Evolutionary conservation across 345 rosid species (phyloP), one percentile per base, ranked within the genome.

Genomic region (Kernera saxatilis): DNA sequence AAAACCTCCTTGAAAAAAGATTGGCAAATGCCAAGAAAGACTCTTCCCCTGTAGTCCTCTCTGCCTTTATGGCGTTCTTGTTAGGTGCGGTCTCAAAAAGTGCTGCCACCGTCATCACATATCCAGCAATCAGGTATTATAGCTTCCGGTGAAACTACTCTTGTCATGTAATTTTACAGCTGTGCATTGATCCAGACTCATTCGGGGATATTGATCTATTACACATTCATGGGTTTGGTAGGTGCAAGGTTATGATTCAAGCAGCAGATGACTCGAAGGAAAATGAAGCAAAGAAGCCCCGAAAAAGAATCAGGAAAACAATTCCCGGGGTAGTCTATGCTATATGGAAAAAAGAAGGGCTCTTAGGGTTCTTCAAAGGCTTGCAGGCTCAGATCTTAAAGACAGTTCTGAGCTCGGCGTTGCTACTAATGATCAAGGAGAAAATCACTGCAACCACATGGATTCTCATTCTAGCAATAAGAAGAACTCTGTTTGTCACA

Each of bases 401-500:
- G 85, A 93, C 98, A 4, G 97, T 93, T 18, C 74, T 93, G 27
- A 91, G 98, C 86, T 91, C 98, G 0, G 97, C 97, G 18, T 83
- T 93, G 84, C 87, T 89, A 41, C 70, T 93, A 71, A 93, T 91
- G 98, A 88, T 91, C 68, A 93, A 93, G 77, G 97, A 93, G 87
- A 93, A 91, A 77, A 91, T 91, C 72, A 71, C 95, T 21, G 84
- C 79, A 68, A 80, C 87, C 39, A 81, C 97, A 26, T 87, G 98
- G 97, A 81, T 93, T 69, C 58, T 91, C 39, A 67, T 93, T 52
- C 85, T 93, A 18, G 93, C 93, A 2, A 67, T 87, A 56, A 73
- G 80, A 69, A 84, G 83, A 82, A 72, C 75, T 78, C 83, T 91
- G 5, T 77, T 80, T 14, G 33, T 66, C 33, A 71, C 84, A 4